Evolutionary conservation across 352 stramenopile genomes (phyloP).

Genomic region (Globisporangium cederbergense): DNA sequence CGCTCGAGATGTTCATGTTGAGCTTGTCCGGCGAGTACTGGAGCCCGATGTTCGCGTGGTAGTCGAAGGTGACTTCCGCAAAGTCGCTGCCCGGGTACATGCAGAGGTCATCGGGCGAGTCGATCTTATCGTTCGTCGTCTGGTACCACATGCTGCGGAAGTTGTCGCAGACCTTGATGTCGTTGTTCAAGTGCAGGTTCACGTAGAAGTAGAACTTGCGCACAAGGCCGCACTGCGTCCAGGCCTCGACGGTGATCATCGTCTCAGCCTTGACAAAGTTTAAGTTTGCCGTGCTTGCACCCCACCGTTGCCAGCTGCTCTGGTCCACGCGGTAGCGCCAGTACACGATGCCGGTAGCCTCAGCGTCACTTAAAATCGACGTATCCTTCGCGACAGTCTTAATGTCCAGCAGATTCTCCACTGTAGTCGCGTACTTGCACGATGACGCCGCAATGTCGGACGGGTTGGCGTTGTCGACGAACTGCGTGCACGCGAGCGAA

Average conservation of each 20-base stretch:
- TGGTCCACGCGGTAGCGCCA: slow-evolving; percentile 11
- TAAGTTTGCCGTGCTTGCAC: slow-evolving; percentile 18
- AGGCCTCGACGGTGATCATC: slow-evolving; percentile 55
- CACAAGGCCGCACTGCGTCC: slow-evolving; percentile 34
- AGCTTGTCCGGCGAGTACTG: slow-evolving; percentile 31
- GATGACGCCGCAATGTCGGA: slow-evolving; percentile 31
- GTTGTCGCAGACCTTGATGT: slow-evolving; percentile 43
- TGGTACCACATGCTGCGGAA: slow-evolving; percentile 75
- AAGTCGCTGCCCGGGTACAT: slow-evolving; percentile 50
- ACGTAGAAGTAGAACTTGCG: slow-evolving; percentile 47
- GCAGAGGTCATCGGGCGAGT: slow-evolving; percentile 36
- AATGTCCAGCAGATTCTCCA: not conserved
- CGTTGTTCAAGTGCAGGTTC: slow-evolving; percentile 43
- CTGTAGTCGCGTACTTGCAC: not conserved
- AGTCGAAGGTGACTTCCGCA: slow-evolving; percentile 59
- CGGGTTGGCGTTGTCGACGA: slow-evolving; percentile 4
- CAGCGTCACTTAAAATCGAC: not conserved
- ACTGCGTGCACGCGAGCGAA: slow-evolving; percentile 37
- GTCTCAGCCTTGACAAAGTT: slow-evolving; percentile 36
- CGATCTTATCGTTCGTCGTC: slow-evolving; percentile 25
- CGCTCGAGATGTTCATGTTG: slow-evolving; percentile 35
- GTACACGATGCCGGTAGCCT: not conserved
- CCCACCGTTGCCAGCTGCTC: slow-evolving; percentile 25
- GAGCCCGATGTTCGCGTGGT: slow-evolving; percentile 46
- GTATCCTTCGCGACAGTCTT: not conserved